Conservation (phyloP, 768 basidiomycete genomes). For the Kondoa malvinella region DNA sequence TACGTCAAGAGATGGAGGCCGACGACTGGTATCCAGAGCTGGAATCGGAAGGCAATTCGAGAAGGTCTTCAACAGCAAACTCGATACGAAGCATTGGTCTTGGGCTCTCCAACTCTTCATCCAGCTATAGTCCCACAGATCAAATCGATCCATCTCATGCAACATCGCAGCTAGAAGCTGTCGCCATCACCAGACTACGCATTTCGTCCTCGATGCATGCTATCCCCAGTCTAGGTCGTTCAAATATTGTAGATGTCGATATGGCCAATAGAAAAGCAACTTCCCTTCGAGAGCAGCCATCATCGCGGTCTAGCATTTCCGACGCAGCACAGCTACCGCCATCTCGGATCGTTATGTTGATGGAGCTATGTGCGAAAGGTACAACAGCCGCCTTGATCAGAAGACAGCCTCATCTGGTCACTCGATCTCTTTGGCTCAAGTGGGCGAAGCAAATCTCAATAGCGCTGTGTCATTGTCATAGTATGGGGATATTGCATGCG, state of each 20-base stretch:
- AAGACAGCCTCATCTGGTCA: slow-evolving; percentile 20
- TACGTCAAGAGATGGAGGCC: slow-evolving; percentile 8
- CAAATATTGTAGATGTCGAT: background rate
- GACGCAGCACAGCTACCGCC: background rate
- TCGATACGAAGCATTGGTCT: background rate
- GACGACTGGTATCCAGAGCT: background rate
- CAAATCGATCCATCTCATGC: background rate
- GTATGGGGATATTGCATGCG: slow-evolving; percentile 32
- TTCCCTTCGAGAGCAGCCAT: background rate
- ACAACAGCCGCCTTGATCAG: slow-evolving; percentile 21
- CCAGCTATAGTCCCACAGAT: background rate
- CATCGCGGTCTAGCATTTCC: background rate
- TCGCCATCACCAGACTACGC: background rate
- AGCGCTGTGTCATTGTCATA: slow-evolving; percentile 30
- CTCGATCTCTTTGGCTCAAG: slow-evolving; percentile 17
- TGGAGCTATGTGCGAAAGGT: slow-evolving; percentile 24
- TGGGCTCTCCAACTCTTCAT: background rate
- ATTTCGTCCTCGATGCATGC: background rate
- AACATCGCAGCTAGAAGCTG: background rate
- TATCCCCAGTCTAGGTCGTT: background rate
- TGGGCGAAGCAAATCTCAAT: slow-evolving; percentile 31
- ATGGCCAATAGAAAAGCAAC: background rate
- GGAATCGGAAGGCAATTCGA: background rate
- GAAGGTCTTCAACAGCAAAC: background rate
- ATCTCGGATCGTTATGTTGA: slow-evolving; percentile 23